Base-by-base conservation (phyloP, 2,329 filamentous ascomycete species). In the Ophiocordyceps australis region DNA sequence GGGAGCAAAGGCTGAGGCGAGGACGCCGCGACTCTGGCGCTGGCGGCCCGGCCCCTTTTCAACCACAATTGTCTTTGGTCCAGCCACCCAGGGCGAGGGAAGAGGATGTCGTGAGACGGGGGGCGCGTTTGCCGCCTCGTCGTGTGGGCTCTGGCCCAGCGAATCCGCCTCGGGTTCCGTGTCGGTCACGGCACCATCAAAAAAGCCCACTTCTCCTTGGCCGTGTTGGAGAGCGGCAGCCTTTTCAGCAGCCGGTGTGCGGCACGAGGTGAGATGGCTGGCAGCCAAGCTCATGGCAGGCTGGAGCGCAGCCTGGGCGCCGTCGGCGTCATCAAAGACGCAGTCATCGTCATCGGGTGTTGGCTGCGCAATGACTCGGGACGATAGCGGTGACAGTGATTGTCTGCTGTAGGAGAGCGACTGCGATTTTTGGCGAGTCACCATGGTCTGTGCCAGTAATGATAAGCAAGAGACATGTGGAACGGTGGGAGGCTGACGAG, bases 231-330 rank as follows among this genome's bases (percentile, higher is more conserved):
- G 51, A 1, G 61, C 66, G 6, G 61, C 60, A 11, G 55, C 60
- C 43, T 66, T 72, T 40, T 73, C 68, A 16, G 57, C 54, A 4
- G 64, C 65, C 5, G 66, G 62, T 1, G 65, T 72, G 28, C 50
- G 57, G 5, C 57, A 49, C 4, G 62, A 59, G 9, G 64, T 63
- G 20, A 72, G 48, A 24, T 65, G 59, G 5, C 62, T 65, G 7
- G 66, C 68, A 14, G 54, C 52, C 6, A 56, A 54, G 40, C 65
- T 72, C 33, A 74, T 58, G 14, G 65, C 55, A 3, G 65, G 64
- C 39, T 68, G 66, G 25, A 74, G 55, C 23, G 72, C 56, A 7
- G 65, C 66, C 35, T 68, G 63, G 5, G 62, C 67, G 34, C 64
- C 64, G 37, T 71, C 65, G 29, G 62, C 52, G 23, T 63, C 58